Conservation (phyloP, 2,329 filamentous ascomycete genomes). For the Hypoxylon sp. region DNA sequence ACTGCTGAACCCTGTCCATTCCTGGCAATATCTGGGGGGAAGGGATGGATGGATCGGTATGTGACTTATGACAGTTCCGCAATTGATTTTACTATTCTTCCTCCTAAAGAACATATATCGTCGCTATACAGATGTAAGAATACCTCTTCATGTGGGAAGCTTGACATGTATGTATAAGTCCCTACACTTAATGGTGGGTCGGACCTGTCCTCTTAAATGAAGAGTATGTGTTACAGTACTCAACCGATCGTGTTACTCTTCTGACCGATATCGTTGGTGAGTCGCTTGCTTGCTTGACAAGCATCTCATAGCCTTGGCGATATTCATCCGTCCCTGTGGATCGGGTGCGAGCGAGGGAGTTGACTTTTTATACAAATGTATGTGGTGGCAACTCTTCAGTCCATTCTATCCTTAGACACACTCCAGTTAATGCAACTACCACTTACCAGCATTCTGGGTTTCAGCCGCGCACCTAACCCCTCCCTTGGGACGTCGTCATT, state of each 20-base stretch:
- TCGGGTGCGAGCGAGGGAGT: slow-evolving; percentile 15
- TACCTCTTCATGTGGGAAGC: not conserved
- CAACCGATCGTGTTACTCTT: slow-evolving; percentile 38
- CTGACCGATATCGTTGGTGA: slow-evolving; percentile 30
- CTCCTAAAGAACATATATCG: slow-evolving; percentile 13
- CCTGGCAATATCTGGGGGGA: slow-evolving; percentile 17
- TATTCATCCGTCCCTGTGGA: slow-evolving; percentile 30
- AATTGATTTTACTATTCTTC: slow-evolving; percentile 6
- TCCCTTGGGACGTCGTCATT: slow-evolving; percentile 20
- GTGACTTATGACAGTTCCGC: slow-evolving; percentile 14
- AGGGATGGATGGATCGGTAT: slow-evolving; percentile 4
- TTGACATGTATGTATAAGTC: slow-evolving; percentile 11
- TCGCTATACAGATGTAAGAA: slow-evolving; percentile 3
- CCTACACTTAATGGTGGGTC: slow-evolving; percentile 15
- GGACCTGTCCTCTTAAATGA: slow-evolving; percentile 19
- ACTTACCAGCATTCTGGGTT: slow-evolving; percentile 35
- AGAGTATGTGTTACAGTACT: slow-evolving; percentile 25
- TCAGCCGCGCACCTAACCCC: slow-evolving; percentile 17
- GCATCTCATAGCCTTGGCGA: slow-evolving; percentile 24
- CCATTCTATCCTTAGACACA: slow-evolving; percentile 11
- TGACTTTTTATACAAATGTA: slow-evolving; percentile 33
- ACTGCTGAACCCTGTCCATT: slow-evolving; percentile 31
- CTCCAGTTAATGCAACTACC: slow-evolving; percentile 26
- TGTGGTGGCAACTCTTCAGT: slow-evolving; percentile 19
- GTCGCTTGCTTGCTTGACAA: slow-evolving; percentile 24